Base-by-base conservation (phyloP, 2,329 filamentous ascomycete genomes). In the Basipetospora chlamydospora region DNA sequence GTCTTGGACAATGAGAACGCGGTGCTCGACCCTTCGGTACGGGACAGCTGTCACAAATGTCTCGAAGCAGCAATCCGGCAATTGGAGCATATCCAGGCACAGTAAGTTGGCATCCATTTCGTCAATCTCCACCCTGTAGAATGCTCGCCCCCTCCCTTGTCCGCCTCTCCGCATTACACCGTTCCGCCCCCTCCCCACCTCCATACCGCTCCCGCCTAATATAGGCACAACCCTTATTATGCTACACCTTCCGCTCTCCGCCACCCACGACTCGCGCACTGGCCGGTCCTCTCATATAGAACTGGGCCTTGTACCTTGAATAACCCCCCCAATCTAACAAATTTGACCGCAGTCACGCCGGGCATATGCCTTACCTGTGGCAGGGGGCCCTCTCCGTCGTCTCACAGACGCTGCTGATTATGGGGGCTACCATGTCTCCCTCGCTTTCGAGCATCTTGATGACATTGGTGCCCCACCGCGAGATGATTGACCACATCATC, bases 311-410 rank as follows among this genome's bases (percentile, higher is more conserved):
- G n/a, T n/a, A n/a, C n/a, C n/a, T n/a, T n/a, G n/a, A n/a, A n/a
- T n/a, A n/a, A n/a, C n/a, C n/a, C n/a, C n/a, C n/a, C n/a, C n/a
- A 37, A 37, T 30, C 56, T 60, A 57, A 59, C 49, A 34, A n/a
- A 55, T 52, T 52, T 53, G 41, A 39, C 49, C 49, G 46, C 49
- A 80, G 75, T 57, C 82, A 86, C 50, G 80, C 79, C 42, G 82
- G 83, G 35, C 82, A 88, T 52, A 77, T 90, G 61, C 82, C 82
- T 10, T 90, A 88, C 56, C 68, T 88, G 15, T 90, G 81, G 77
- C 83, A 88, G 60, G 82, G 82, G 13, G 80, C 82, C 7, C 66
- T 90, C 26, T 86, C 80, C 16, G 83, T 90, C 50, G 80, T 87
- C 16, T 85, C 80, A 5, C 83, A 90, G 55, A 80, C 80, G 2